phyloP scores from a whole-genome alignment of 441 rosid species.

The Populus hybrid region DNA sequence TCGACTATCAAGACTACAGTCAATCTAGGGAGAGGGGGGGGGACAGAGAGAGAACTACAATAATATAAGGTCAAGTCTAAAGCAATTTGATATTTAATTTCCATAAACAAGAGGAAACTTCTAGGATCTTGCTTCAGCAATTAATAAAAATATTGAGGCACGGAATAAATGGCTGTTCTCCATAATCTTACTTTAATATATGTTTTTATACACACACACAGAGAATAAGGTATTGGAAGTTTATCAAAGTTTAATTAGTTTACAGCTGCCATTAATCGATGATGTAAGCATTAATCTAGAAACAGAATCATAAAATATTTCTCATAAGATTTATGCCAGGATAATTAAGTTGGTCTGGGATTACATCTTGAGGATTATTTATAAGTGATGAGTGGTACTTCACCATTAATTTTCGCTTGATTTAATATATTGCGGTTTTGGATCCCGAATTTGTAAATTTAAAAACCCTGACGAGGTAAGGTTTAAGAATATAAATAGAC shows the following conservation, averaged over 20 bases:
- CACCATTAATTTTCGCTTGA: too few species aligned
- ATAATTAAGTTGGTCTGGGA: too few species aligned
- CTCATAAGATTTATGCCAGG: too few species aligned
- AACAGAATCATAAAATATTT: constrained; percentile 28
- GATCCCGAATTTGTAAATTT: background rate
- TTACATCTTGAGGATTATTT: too few species aligned
- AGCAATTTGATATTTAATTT: background rate
- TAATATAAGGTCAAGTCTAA: constrained; percentile 17
- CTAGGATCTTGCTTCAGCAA: constrained; percentile 20
- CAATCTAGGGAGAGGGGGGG: background rate
- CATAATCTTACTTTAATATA: constrained; percentile 16
- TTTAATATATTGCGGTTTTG: too few species aligned
- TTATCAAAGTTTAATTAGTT: constrained; percentile 11
- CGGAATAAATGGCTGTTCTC: constrained; percentile 30
- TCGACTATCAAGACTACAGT: constrained; percentile 32
- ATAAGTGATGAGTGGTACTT: too few species aligned
- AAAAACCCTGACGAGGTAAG: background rate
- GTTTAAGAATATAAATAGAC: background rate
- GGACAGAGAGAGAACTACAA: background rate
- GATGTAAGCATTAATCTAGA: constrained; percentile 39
- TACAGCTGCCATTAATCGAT: constrained; percentile 31
- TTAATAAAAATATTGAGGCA: constrained; percentile 1
- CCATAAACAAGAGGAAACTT: constrained; percentile 17
- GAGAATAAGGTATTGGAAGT: constrained; percentile 2
- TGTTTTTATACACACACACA: background rate